Conservation (phyloP, 257 asterid genomes). For the Jaltomata sinuosa region DNA sequence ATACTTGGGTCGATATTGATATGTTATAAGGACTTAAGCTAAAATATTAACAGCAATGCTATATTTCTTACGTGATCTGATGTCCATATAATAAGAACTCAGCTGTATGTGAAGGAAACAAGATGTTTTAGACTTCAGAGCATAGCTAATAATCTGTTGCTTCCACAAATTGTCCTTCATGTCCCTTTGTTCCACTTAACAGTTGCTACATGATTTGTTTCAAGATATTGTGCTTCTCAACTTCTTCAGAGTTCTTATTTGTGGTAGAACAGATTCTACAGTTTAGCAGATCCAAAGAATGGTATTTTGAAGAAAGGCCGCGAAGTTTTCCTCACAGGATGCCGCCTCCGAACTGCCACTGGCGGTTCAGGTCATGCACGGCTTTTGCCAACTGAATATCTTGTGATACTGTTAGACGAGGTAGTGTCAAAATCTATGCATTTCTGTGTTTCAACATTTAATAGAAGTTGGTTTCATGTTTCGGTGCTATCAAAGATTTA, state of each 20-base stretch:
- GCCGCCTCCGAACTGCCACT: constrained; percentile 66
- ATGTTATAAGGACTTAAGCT: background rate
- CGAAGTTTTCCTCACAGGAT: constrained; percentile 82
- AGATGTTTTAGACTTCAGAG: background rate
- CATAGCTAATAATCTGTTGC: background rate
- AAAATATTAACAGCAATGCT: background rate
- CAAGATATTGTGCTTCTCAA: background rate
- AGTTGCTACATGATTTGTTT: background rate
- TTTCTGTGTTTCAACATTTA: background rate
- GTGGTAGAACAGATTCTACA: constrained; percentile 59
- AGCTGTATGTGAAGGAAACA: background rate
- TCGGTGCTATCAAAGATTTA: background rate
- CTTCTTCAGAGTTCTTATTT: constrained; percentile 16
- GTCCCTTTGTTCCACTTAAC: background rate
- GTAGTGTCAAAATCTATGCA: constrained; percentile 19
- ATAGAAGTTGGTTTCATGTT: background rate
- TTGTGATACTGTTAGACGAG: constrained; percentile 78
- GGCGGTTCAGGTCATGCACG: constrained; percentile 48
- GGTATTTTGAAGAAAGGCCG: constrained; percentile 85
- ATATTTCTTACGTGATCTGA: background rate
- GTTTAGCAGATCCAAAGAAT: constrained; percentile 59
- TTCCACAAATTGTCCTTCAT: background rate
- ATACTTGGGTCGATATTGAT: background rate
- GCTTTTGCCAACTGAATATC: constrained; percentile 86
- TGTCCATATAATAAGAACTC: background rate